phyloP scores from a whole-genome alignment of 2,329 filamentous ascomycete species.

The Calonectria fujianensis region DNA sequence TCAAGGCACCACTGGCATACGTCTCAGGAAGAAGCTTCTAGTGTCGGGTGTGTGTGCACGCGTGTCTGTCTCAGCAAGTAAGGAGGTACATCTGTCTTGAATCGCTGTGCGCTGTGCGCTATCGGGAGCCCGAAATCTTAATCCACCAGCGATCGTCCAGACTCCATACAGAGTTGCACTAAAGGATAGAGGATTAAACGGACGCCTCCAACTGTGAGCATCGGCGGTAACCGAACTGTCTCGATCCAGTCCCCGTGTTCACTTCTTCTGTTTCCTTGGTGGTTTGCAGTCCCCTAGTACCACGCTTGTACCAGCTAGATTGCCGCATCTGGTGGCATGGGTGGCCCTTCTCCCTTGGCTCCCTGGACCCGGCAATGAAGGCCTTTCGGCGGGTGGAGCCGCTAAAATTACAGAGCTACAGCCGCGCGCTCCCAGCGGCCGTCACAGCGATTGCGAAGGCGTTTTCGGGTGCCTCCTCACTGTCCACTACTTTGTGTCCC shows the following conservation, averaged over 20 bases:
- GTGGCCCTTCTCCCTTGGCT: neutral
- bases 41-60: conserved; percentile 39
- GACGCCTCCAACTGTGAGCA: neutral
- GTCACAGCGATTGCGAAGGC: conserved; percentile 2
- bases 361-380: neutral
- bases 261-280: neutral
- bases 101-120: conserved; percentile 5
- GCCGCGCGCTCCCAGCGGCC: conserved; percentile 14
- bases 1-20: conserved; percentile 53
- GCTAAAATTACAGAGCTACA: conserved; percentile 51
- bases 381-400: conserved; percentile 40
- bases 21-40: conserved; percentile 52
- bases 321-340: conserved; percentile 17
- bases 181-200: no score
- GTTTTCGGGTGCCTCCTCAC: conserved; percentile 15
- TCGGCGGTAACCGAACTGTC: neutral
- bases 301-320: neutral
- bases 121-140: conserved; percentile 19
- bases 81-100: conserved; percentile 1
- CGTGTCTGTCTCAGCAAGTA: conserved; percentile 14
- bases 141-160: neutral
- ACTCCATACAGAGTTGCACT: conserved; percentile 7
- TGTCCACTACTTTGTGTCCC: conserved; percentile 24
- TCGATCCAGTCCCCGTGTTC: neutral
- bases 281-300: neutral